These are phyloP conservation scores for Arabidopsis hybrid DNA, from an alignment of 441 rosid species.

Conservation along the genomic window DNA sequence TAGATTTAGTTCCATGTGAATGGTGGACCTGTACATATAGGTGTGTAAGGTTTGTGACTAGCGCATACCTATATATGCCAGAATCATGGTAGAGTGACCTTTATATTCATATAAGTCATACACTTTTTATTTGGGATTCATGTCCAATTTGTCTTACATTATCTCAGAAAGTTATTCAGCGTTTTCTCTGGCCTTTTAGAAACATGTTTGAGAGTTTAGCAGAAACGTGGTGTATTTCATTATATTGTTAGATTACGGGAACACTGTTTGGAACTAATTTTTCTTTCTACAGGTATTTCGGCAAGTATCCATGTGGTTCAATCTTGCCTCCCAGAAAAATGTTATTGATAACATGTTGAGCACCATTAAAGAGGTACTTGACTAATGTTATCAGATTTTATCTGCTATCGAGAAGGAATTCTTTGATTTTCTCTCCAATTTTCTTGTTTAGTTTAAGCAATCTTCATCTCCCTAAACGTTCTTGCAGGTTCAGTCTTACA, in stretches of 20 bases:
- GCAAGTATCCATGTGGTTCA: constrained; percentile 90
- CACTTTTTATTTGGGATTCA: constrained; percentile 22
- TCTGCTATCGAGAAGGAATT: constrained; percentile 15
- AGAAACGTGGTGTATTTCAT: constrained; percentile 13
- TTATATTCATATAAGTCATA: neutral
- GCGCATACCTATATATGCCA: constrained; percentile 6
- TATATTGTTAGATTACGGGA: neutral
- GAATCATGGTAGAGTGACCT: constrained; percentile 31
- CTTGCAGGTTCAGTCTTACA: constrained; percentile 90
- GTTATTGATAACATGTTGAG: constrained; percentile 75
- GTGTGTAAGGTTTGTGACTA: constrained; percentile 26
- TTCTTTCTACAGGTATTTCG: constrained; percentile 80
- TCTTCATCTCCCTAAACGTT: constrained; percentile 29
- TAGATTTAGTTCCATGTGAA: constrained; percentile 11
- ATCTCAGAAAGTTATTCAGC: constrained; percentile 11
- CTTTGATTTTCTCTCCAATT: constrained; percentile 11
- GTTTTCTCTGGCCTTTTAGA: constrained; percentile 4
- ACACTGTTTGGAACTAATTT: constrained; percentile 26
- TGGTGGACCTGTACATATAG: constrained; percentile 9
- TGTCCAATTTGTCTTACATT: constrained; percentile 13
- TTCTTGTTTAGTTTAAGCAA: constrained; percentile 12
- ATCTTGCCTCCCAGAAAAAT: constrained; percentile 72
- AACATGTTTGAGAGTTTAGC: constrained; percentile 19
- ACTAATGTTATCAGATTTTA: constrained; percentile 22
- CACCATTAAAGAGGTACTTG: constrained; percentile 77